These are phyloP conservation scores for Lasiosphaeria miniovina DNA, from an alignment of 495 filamentous ascomycete species.

Conservation along the genomic window DNA sequence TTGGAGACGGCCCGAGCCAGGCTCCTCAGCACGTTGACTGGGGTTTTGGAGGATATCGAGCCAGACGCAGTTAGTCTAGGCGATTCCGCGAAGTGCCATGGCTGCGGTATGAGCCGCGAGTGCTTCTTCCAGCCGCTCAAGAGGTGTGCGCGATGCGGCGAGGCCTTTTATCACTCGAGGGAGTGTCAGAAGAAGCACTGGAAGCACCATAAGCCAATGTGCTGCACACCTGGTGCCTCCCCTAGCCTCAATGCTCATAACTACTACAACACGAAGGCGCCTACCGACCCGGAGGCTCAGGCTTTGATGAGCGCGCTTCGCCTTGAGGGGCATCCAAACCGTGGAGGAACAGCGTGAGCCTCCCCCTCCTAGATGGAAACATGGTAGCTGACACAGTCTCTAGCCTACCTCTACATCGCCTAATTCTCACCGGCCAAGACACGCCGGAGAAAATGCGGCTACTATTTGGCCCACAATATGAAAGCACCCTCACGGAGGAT, in stretches of 20 bases:
- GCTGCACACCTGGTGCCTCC: background rate
- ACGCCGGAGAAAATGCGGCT: constrained; percentile 9
- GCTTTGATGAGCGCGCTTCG: background rate
- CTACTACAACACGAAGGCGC: background rate
- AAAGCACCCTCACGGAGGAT: background rate
- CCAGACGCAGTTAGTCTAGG: too few species aligned
- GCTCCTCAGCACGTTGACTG: too few species aligned
- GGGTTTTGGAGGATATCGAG: too few species aligned
- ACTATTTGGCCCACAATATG: constrained; percentile 8
- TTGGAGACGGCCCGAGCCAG: background rate
- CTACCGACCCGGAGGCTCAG: background rate
- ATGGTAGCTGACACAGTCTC: background rate
- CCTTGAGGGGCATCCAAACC: background rate
- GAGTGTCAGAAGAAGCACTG: background rate
- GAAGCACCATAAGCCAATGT: background rate
- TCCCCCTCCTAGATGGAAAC: background rate
- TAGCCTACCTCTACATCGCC: constrained; percentile 5
- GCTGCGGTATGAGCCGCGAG: too few species aligned
- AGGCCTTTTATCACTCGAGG: background rate
- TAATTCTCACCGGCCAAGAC: constrained; percentile 10
- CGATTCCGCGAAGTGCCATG: too few species aligned
- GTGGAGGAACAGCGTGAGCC: background rate
- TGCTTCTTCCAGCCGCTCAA: too few species aligned
- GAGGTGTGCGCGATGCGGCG: too few species aligned
- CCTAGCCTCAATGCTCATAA: background rate